Conservation (phyloP, 371 early-diverging fungal species). For the Lichtheimia hyalospora region DNA sequence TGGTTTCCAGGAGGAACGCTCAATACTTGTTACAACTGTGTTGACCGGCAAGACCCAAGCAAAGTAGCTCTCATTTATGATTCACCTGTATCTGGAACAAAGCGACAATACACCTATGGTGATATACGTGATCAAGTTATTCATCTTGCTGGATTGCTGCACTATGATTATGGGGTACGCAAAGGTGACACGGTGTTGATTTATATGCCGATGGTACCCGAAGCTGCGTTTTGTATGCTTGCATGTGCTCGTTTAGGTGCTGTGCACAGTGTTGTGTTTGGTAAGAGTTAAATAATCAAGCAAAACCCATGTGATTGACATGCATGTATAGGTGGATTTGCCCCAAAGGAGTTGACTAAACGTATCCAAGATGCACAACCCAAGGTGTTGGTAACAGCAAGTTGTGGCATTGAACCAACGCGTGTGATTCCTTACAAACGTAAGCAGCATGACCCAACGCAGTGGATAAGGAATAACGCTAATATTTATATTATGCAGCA, state of each 20-base stretch:
- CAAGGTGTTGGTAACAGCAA: constrained; percentile 72
- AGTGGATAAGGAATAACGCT: not conserved
- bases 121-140: constrained; percentile 74
- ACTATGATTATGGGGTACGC: constrained; percentile 61
- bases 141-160: constrained; percentile 74
- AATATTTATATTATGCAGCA: constrained; percentile 38
- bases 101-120: constrained; percentile 64
- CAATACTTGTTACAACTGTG: constrained; percentile 91
- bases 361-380: constrained; percentile 80
- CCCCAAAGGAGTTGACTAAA: constrained; percentile 77
- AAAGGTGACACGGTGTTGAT: constrained; percentile 86
- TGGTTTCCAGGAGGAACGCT: constrained; percentile 77
- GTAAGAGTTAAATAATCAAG: too few species aligned
- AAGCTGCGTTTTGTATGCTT: constrained; percentile 86
- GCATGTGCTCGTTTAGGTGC: constrained; percentile 92
- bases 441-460: constrained; percentile 13
- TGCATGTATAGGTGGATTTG: constrained; percentile 69
- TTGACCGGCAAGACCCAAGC: constrained; percentile 79
- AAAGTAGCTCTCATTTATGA: constrained; percentile 80
- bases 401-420: constrained; percentile 78
- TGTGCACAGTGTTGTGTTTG: constrained; percentile 76
- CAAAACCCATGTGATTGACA: not conserved
- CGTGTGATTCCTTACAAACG: constrained; percentile 66
- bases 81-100: constrained; percentile 63
- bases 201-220: constrained; percentile 91